A percentile compares a stretch with the other conserved stretches of the same genome.
These are phyloP conservation scores for Paraphaeosphaeria minitans DNA, from an alignment of 2,329 filamentous ascomycete species.

Conservation along the genomic window DNA sequence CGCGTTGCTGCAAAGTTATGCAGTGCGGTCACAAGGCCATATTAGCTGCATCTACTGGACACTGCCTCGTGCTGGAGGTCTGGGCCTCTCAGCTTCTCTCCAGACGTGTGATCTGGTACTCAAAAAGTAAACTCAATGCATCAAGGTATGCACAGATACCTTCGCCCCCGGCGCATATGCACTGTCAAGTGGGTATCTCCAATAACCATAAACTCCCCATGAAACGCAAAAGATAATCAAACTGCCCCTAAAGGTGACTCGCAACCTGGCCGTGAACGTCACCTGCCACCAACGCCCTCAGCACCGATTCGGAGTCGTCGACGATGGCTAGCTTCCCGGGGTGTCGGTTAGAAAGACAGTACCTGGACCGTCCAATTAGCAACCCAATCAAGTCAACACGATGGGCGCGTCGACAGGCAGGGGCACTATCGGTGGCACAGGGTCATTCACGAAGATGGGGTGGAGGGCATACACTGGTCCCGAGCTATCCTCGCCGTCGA, in stretches of 20 bases:
- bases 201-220: background rate
- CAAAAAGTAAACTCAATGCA: no score
- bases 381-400: conserved; percentile 18
- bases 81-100: background rate
- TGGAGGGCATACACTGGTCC: conserved; percentile 83
- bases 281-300: background rate
- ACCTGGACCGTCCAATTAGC: background rate
- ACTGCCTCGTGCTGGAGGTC: background rate
- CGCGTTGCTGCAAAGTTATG: background rate
- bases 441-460: conserved; percentile 58
- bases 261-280: background rate
- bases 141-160: background rate
- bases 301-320: background rate
- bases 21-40: background rate
- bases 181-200: conserved; percentile 3
- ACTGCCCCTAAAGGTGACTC: background rate
- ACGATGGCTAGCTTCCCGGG: background rate
- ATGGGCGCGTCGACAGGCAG: conserved; percentile 30
- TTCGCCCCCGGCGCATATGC: background rate
- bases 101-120: background rate
- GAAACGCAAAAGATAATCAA: background rate
- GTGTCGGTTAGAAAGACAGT: background rate
- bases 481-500: conserved; percentile 82
- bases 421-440: conserved; percentile 29
- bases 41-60: background rate